Evolutionary conservation across 2,329 filamentous ascomycete species (phyloP).

Genomic region (Didymella segeticola): DNA sequence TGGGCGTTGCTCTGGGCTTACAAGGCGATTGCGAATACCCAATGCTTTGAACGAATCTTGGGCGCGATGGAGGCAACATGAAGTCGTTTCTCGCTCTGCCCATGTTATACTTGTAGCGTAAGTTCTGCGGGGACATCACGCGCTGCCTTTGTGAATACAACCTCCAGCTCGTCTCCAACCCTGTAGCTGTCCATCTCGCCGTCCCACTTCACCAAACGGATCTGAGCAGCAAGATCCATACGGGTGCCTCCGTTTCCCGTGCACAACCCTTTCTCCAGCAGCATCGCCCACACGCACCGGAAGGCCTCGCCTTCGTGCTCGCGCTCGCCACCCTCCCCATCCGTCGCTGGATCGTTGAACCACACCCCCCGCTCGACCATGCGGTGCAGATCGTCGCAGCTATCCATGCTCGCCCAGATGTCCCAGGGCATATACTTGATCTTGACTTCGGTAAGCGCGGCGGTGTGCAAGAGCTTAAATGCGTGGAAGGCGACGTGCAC

Average conservation of each 20-base stretch:
- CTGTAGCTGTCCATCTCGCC: slow-evolving; percentile 37
- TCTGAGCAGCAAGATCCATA: slow-evolving; percentile 15
- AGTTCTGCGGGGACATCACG: neutral
- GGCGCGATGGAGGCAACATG: neutral
- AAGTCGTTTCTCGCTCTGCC: neutral
- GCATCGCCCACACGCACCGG: slow-evolving; percentile 33
- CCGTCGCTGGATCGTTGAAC: slow-evolving; percentile 27
- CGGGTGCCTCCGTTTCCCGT: neutral
- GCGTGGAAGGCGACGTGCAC: slow-evolving; percentile 40
- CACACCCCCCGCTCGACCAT: slow-evolving; percentile 39
- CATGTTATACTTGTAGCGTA: neutral
- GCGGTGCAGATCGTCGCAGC: slow-evolving; percentile 35
- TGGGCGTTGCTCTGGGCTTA: too few species aligned
- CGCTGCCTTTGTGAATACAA: slow-evolving; percentile 30
- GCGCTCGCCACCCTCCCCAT: slow-evolving; percentile 26
- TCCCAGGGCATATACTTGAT: slow-evolving; percentile 44
- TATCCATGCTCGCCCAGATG: slow-evolving; percentile 46
- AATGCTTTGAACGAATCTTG: too few species aligned
- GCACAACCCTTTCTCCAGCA: slow-evolving; percentile 20
- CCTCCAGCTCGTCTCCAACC: slow-evolving; percentile 45
- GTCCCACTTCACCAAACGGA: slow-evolving; percentile 40
- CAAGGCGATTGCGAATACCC: too few species aligned
- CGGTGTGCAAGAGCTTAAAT: slow-evolving; percentile 27
- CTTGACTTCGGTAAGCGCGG: slow-evolving; percentile 28
- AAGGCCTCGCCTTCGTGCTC: slow-evolving; percentile 43